Evolutionary conservation across 164 flowering plant genomes (phyloP).

Genomic region (Sextonia rubra): DNA sequence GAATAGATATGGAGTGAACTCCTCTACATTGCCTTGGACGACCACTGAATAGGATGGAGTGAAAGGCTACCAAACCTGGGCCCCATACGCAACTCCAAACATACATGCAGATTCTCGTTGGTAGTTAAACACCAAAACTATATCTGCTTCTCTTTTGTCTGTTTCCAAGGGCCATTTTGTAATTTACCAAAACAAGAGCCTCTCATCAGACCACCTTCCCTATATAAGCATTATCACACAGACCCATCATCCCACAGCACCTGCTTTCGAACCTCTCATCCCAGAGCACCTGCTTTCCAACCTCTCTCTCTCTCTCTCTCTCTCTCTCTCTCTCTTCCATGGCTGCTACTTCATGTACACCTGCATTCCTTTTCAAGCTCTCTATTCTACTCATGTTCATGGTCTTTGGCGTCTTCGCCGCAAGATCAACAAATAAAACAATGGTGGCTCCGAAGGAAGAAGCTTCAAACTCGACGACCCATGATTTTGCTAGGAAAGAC

Average conservation of each 20-base stretch:
- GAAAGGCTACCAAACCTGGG: neutral
- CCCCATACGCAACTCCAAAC: neutral
- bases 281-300: neutral
- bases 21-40: neutral
- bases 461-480: neutral
- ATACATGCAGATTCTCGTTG: neutral
- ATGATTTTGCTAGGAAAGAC: neutral
- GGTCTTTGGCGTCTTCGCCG: neutral
- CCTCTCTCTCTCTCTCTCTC: neutral
- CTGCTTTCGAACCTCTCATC: neutral
- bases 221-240: too few species aligned
- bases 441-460: neutral
- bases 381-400: neutral
- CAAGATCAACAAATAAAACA: neutral
- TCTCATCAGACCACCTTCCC: too few species aligned
- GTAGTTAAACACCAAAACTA: neutral
- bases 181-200: too few species aligned
- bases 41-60: neutral
- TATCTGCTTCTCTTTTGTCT: neutral
- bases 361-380: neutral
- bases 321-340: neutral
- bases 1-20: neutral
- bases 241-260: neutral
- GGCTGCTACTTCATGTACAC: neutral
- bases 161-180: neutral